Base-by-base conservation (phyloP, 495 filamentous ascomycete genomes). In the Daldinia childiae region DNA sequence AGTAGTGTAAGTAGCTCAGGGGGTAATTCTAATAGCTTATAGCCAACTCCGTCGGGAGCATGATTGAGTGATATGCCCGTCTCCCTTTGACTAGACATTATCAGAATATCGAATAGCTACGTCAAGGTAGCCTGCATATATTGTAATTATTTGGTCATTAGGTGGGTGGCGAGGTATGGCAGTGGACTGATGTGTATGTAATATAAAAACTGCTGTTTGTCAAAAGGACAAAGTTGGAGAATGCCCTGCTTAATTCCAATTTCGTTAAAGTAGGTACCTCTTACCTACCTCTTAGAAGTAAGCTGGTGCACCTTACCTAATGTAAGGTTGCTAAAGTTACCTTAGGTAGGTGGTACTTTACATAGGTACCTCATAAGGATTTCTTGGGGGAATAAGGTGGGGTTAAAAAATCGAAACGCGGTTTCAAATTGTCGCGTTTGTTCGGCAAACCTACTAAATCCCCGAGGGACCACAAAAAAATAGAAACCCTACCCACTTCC, bases 11-110 rank as follows among this genome's bases (percentile, higher is more conserved):
- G 84, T 8, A 97, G 79, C 24, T 93, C 90, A 7, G 90, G 84
- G 3, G 93, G 89, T 1, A 98, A 87, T 77, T 97, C 94, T n/a
- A 97, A 81, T 11, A 97, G 82, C 30, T 90, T 88, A 77, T 93
- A 91, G 5, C 87, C 86, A 59, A 88, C 81, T 68, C 88, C 86
- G 41, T 85, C 81, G 12, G 85, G 83, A 34, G 83, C 81, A 70
- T 93, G 84, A n/a, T 83, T 84, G 64, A 95, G 88, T 1, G 87
- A 82, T 67, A 93, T 88, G 48, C 85, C 87, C 9, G 71, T 76
- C n/a, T 87, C 81, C 4, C 82, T 74, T 80, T 90, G 89, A 27
- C 86, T 88, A 11, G 88, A 85, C 89, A 91, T 91, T n/a, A 29
- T 56, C 11, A n/a, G 21, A 8, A 36, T 54, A 54, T 29, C 50